Base-by-base conservation (phyloP, 2,329 filamentous ascomycete species). In the Dryadomyces quercivorus region DNA sequence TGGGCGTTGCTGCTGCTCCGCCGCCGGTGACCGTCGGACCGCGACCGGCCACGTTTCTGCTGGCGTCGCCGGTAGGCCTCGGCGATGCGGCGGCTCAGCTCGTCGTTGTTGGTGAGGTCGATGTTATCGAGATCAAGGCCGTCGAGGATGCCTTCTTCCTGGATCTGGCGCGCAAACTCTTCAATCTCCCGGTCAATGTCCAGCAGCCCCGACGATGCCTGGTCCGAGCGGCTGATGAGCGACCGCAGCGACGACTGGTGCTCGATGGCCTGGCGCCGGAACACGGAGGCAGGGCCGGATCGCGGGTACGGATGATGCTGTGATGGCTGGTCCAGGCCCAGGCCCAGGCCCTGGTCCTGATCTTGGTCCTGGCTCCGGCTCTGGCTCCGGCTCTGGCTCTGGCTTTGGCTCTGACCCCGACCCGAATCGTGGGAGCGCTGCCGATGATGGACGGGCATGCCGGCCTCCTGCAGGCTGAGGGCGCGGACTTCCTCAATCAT, bases 201-300 rank as follows among this genome's bases (percentile, higher is more conserved):
- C 20, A 82, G 78, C 48, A 85, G 82, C 61, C 87, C 87, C 55
- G 54, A 52, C 50, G 54, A 34, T 22, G 36, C 20, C 20, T 31
- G n/a, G 91, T 55, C 86, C 0, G 86, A 87, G 5, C 84, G 80
- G 63, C 88, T 91, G 56, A 97, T 82, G 56, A 97, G 71, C 10
- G 88, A 95, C 53, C 91, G 76, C 59, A 97, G 72, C 56, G 90
- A 95, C 0, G 89, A 85, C 70, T 97, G 92, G 64, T 96, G 92
- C 64, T 93, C 89, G 50, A 96, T 76, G 52, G 83, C 84, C 51
- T 86, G 72, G 21, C 69, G 21, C 12, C 13, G 15, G 8, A 54
- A 49, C 18, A 51, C 55, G 4, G 36, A 40, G 10, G 36, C 36
- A 12, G 36, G 15, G 2, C 36, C 10, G 2, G 36, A 40, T 26